Evolutionary conservation across 1,284 basidiomycete genomes (phyloP).

Genomic region (Ustilago hordei): DNA sequence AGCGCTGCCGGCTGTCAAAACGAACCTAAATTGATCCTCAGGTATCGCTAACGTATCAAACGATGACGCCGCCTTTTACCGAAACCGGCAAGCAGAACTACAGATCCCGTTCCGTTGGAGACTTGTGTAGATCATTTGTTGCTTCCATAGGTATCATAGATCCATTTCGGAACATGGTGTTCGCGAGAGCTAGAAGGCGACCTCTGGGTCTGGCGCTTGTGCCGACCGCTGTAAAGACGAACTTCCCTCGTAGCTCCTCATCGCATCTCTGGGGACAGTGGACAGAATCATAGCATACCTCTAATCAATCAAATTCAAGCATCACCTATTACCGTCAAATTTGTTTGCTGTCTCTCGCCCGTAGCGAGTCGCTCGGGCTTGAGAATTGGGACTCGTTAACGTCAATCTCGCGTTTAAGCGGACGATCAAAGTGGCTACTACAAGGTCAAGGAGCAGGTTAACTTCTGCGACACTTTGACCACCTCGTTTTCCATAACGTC

Average conservation of each 20-base stretch:
- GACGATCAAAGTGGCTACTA: conserved; percentile 18
- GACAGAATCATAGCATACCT: too few species aligned
- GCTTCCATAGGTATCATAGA: neutral
- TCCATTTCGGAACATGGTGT: neutral
- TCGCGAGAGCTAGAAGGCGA: neutral
- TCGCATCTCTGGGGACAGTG: too few species aligned
- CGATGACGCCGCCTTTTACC: neutral
- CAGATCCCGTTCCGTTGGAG: neutral
- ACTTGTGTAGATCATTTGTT: neutral
- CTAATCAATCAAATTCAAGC: neutral
- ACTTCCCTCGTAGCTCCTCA: too few species aligned
- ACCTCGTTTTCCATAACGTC: conserved; percentile 14
- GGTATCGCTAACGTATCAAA: neutral
- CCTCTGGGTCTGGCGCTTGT: neutral
- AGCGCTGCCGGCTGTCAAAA: neutral
- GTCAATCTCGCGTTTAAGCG: neutral
- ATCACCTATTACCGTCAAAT: neutral
- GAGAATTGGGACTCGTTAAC: neutral
- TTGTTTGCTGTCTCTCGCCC: too few species aligned
- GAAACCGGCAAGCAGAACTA: neutral
- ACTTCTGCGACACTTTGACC: conserved; percentile 21
- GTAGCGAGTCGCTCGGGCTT: neutral
- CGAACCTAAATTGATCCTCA: neutral
- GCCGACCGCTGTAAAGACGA: neutral
- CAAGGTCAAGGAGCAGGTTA: conserved; percentile 20